Evolutionary conservation across 2,329 filamentous ascomycete genomes (phyloP).

Genomic region (Apiospora sp.): DNA sequence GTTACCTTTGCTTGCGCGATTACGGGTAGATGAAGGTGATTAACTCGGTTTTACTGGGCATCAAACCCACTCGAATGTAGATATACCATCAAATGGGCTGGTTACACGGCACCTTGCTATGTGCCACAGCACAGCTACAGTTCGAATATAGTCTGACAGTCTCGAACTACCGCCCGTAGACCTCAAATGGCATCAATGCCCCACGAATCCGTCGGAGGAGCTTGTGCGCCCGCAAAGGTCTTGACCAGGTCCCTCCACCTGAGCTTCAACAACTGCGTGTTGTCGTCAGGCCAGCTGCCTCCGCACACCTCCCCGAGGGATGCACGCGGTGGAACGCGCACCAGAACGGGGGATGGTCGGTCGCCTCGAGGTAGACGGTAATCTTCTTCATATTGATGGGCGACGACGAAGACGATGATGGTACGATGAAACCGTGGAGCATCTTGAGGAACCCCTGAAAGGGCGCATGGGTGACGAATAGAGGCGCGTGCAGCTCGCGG

Average conservation of each 20-base stretch:
- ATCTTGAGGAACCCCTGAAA: constrained; percentile 42
- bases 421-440: constrained; percentile 30
- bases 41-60: background rate
- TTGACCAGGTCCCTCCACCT: constrained; percentile 32
- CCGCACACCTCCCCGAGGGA: constrained; percentile 32
- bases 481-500: constrained; percentile 32
- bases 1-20: background rate
- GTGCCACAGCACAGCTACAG: background rate
- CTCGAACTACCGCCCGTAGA: background rate
- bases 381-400: constrained; percentile 28
- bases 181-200: background rate
- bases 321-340: constrained; percentile 37
- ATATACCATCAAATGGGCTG: background rate
- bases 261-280: constrained; percentile 33
- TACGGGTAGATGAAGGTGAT: background rate
- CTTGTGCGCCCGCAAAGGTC: constrained; percentile 29
- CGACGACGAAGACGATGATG: background rate
- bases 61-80: background rate
- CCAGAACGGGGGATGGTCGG: constrained; percentile 39
- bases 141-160: background rate
- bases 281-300: constrained; percentile 36
- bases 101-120: background rate
- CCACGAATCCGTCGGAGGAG: background rate
- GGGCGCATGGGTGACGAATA: constrained; percentile 34
- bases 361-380: constrained; percentile 31